These are phyloP conservation scores for Tetrastigma voinierianum DNA, from an alignment of 164 flowering plant species.

Conservation along the genomic window DNA sequence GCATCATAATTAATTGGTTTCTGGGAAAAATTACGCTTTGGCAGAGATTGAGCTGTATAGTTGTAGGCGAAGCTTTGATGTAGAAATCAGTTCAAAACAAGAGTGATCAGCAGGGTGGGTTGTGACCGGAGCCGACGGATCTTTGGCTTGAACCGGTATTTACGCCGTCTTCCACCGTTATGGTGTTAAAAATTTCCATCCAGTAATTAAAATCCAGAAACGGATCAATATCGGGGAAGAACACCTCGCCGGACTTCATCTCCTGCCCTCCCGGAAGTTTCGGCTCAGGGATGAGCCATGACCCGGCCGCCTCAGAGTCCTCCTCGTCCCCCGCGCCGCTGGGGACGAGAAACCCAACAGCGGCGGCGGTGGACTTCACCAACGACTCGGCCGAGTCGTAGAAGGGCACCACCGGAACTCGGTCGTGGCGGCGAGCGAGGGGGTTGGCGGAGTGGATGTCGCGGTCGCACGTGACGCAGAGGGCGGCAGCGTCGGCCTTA, in stretches of 20 bases:
- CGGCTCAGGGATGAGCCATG: conserved; percentile 26
- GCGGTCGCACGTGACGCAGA: conserved; percentile 55
- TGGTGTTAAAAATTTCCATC: conserved; percentile 9
- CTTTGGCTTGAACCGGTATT: conserved; percentile 34
- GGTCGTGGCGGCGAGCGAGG: conserved; percentile 57
- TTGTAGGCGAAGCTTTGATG: conserved; percentile 40
- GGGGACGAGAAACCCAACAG: conserved; percentile 12
- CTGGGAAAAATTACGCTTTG: conserved; percentile 39
- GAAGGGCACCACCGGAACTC: conserved; percentile 47
- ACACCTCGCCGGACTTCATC: conserved; percentile 16
- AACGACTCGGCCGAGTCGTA: conserved; percentile 35
- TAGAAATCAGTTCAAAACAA: conserved; percentile 30
- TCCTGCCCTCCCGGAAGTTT: conserved; percentile 3
- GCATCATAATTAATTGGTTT: background rate
- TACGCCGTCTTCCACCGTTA: conserved; percentile 23
- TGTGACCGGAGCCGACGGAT: background rate
- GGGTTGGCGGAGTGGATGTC: conserved; percentile 73
- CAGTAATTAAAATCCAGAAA: conserved; percentile 33
- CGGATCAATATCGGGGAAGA: conserved; percentile 32
- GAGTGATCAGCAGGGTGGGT: conserved; percentile 11
- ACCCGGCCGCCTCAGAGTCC: conserved; percentile 26
- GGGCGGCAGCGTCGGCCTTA: conserved; percentile 63
- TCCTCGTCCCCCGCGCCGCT: conserved; percentile 8
- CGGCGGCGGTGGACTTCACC: conserved; percentile 13
- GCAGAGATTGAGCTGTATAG: conserved; percentile 38